These are phyloP conservation scores for Populus simonii DNA, from an alignment of 345 rosid species.

Conservation along the genomic window DNA sequence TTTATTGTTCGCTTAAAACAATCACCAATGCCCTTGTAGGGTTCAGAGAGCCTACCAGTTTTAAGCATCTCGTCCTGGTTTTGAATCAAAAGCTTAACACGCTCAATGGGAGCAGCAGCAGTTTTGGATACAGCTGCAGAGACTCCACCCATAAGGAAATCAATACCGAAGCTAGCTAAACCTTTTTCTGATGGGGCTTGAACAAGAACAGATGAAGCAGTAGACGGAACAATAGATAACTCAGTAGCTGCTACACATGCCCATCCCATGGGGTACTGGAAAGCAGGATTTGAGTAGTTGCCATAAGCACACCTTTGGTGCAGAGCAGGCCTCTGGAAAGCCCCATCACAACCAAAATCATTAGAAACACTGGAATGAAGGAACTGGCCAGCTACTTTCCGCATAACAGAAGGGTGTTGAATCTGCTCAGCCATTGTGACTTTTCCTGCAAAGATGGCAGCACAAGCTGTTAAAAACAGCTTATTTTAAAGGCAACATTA, in stretches of 20 bases:
- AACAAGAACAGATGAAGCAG: constrained; percentile 24
- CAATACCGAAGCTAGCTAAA: constrained; percentile 29
- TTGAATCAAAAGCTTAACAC: constrained; percentile 34
- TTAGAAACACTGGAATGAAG: constrained; percentile 44
- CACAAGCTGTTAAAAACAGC: neutral
- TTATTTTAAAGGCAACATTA: neutral
- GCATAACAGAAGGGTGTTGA: constrained; percentile 62
- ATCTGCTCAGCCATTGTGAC: constrained; percentile 70
- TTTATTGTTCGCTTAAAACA: constrained; percentile 24
- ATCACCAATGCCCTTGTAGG: constrained; percentile 35
- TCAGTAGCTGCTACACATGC: constrained; percentile 30
- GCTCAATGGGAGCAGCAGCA: constrained; percentile 39
- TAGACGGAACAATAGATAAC: constrained; percentile 25
- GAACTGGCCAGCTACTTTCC: constrained; percentile 68
- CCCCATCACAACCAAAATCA: constrained; percentile 36
- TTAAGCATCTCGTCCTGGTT: constrained; percentile 40
- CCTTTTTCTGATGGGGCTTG: constrained; percentile 36
- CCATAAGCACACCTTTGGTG: constrained; percentile 55
- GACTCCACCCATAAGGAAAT: constrained; percentile 40
- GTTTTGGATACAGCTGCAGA: constrained; percentile 39
- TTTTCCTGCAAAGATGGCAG: constrained; percentile 34
- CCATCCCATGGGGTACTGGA: constrained; percentile 37
- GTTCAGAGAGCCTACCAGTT: constrained; percentile 33
- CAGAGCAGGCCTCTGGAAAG: constrained; percentile 49
- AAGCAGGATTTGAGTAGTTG: constrained; percentile 63